Conservation (phyloP, 768 basidiomycete species). For the Amanita pseudoporphyria region DNA sequence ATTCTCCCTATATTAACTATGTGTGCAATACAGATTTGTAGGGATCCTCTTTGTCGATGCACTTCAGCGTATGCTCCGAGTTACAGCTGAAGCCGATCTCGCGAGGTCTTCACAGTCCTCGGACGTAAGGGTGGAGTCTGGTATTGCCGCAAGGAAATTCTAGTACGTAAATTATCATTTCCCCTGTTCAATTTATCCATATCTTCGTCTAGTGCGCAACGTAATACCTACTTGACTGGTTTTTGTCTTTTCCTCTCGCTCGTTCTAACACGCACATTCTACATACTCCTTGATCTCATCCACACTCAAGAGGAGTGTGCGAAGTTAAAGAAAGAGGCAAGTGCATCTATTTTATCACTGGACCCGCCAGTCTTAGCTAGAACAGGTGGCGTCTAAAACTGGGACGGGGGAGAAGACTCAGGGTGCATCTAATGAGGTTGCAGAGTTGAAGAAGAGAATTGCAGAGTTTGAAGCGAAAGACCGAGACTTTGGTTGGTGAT, state of each 20-base stretch:
- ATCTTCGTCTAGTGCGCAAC: constrained; percentile 50
- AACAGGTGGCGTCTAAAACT: constrained; percentile 10
- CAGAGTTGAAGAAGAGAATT: constrained; percentile 63
- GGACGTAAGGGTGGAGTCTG: constrained; percentile 78
- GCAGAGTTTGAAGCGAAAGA: constrained; percentile 49
- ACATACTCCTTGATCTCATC: constrained; percentile 86
- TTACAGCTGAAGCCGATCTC: constrained; percentile 60
- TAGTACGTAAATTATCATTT: constrained; percentile 53
- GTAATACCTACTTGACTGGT: constrained; percentile 88
- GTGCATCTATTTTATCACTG: constrained; percentile 5
- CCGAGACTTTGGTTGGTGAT: constrained; percentile 52
- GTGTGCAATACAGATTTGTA: constrained; percentile 49
- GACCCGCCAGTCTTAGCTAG: background rate
- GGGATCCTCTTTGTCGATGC: constrained; percentile 86
- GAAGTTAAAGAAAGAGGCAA: constrained; percentile 60
- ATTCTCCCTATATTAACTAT: constrained; percentile 1
- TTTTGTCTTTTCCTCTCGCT: constrained; percentile 95
- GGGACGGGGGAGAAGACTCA: constrained; percentile 15
- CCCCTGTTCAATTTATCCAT: constrained; percentile 1
- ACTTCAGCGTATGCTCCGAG: constrained; percentile 84
- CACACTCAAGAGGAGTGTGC: constrained; percentile 83
- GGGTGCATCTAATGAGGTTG: constrained; percentile 47
- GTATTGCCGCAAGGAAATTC: constrained; percentile 86
- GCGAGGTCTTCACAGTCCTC: constrained; percentile 46
- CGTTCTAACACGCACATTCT: constrained; percentile 87